Percentiles rank a stretch among this genome's conserved stretches.
phyloP scores from a whole-genome alignment of 1,284 basidiomycete species.

The Fomitopsis schrenkii region DNA sequence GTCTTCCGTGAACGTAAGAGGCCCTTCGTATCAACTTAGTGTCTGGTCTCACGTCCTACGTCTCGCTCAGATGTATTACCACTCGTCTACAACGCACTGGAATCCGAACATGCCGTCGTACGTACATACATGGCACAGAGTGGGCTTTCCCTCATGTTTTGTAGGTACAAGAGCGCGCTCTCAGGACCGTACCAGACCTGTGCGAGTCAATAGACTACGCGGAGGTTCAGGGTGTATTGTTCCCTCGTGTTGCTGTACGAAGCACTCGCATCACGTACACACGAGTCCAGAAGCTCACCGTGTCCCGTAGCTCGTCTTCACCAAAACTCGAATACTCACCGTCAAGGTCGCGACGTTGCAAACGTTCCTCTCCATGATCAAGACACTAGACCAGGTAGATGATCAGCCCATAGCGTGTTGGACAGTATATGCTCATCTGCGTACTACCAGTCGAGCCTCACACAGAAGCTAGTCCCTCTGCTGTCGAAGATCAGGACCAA shows the following conservation, averaged over 20 bases:
- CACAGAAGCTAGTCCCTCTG: slow-evolving; percentile 92
- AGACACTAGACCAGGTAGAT: slow-evolving; percentile 84
- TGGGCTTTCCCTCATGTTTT: slow-evolving; percentile 10
- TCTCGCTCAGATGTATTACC: slow-evolving; percentile 77
- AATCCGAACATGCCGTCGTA: slow-evolving; percentile 84
- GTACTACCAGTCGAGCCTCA: slow-evolving; percentile 62
- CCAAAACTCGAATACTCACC: slow-evolving; percentile 80
- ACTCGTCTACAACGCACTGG: slow-evolving; percentile 91
- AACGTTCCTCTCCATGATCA: slow-evolving; percentile 91
- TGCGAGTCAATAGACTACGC: slow-evolving; percentile 94
- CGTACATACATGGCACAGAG: slow-evolving; percentile 15
- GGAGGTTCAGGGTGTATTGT: slow-evolving; percentile 82
- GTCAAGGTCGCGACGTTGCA: slow-evolving; percentile 88
- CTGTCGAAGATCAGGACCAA: slow-evolving; percentile 94
- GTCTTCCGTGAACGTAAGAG: slow-evolving; percentile 86
- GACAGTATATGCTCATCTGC: not conserved
- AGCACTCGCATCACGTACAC: not conserved
- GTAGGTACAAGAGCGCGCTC: slow-evolving; percentile 88
- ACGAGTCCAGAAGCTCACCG: not conserved
- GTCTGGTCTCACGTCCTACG: not conserved
- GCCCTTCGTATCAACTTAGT: not conserved
- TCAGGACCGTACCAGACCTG: slow-evolving; percentile 82
- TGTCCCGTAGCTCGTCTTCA: slow-evolving; percentile 73
- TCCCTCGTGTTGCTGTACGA: slow-evolving; percentile 84
- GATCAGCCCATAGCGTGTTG: slow-evolving; percentile 10